These are phyloP conservation scores for Tephrocybe sp. DNA, from an alignment of 768 basidiomycete genomes.

Conservation along the genomic window DNA sequence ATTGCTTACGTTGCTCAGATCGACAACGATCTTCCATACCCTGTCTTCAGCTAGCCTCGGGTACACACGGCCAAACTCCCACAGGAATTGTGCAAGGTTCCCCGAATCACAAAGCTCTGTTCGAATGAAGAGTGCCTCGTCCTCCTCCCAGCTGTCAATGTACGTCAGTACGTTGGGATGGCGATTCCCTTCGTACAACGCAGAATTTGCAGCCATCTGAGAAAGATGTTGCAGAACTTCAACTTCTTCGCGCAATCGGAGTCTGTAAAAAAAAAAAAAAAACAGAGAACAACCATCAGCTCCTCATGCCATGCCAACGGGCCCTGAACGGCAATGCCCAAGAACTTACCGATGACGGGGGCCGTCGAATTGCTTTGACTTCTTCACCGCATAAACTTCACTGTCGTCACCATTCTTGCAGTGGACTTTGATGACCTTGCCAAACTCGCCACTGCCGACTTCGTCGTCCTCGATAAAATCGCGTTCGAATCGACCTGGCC, in stretches of 20 bases:
- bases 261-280: conserved; percentile 38
- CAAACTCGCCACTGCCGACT: conserved; percentile 92
- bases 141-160: conserved; percentile 96
- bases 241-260: conserved; percentile 92
- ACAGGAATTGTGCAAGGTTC: conserved; percentile 87
- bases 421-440: conserved; percentile 84
- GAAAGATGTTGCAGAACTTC: conserved; percentile 83
- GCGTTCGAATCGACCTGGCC: conserved; percentile 70
- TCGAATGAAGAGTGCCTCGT: conserved; percentile 83
- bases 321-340: conserved; percentile 13
- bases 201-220: conserved; percentile 27
- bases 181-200: conserved; percentile 35
- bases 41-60: conserved; percentile 87
- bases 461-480: conserved; percentile 80
- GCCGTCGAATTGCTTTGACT: conserved; percentile 91
- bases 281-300: conserved; percentile 18
- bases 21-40: conserved; percentile 94
- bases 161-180: conserved; percentile 88
- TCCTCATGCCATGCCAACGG: conserved; percentile 29
- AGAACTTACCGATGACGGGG: conserved; percentile 78
- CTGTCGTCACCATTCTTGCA: conserved; percentile 56
- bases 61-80: conserved; percentile 85
- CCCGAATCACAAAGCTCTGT: conserved; percentile 95
- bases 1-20: conserved; percentile 79
- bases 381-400: conserved; percentile 85